Conservation (phyloP, 352 stramenopile species). For the Plasmopara viticola region DNA sequence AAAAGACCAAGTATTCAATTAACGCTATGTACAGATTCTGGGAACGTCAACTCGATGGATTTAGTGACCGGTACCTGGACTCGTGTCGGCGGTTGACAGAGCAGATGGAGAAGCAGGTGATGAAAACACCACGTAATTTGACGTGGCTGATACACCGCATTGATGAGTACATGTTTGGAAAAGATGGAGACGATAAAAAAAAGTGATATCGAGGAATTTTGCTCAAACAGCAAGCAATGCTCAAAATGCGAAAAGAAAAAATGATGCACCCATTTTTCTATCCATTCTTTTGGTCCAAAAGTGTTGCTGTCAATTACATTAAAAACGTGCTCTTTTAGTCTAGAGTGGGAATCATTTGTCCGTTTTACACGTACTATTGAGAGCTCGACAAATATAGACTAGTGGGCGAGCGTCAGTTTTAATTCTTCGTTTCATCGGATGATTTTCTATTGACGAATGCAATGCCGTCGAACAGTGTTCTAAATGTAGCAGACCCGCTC, state of each 20-base stretch:
- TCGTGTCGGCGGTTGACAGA: slow-evolving; percentile 48
- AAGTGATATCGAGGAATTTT: not conserved
- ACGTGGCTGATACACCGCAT: slow-evolving; percentile 46
- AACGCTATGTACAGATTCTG: slow-evolving; percentile 69
- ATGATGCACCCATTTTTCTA: no score
- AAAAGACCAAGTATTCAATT: slow-evolving; percentile 46
- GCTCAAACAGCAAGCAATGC: not conserved
- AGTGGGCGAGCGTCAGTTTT: no score
- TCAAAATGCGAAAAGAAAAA: no score
- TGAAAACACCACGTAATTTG: slow-evolving; percentile 36
- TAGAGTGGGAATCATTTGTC: no score
- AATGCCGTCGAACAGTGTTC: no score
- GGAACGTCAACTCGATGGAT: slow-evolving; percentile 54
- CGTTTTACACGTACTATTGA: no score
- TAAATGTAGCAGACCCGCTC: not conserved
- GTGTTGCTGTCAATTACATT: no score
- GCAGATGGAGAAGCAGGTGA: slow-evolving; percentile 62
- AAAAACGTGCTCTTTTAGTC: no score
- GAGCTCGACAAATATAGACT: no score
- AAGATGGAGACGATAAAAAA: slow-evolving; percentile 13
- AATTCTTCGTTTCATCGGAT: not conserved
- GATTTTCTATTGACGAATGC: not conserved
- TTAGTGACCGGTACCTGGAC: slow-evolving; percentile 62
- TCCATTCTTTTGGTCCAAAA: no score
- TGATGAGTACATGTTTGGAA: slow-evolving; percentile 30